A percentile compares a stretch with the other conserved stretches of the same genome.
Evolutionary conservation across 2,329 filamentous ascomycete species (phyloP).

Genomic region (Botrytis galanthina): DNA sequence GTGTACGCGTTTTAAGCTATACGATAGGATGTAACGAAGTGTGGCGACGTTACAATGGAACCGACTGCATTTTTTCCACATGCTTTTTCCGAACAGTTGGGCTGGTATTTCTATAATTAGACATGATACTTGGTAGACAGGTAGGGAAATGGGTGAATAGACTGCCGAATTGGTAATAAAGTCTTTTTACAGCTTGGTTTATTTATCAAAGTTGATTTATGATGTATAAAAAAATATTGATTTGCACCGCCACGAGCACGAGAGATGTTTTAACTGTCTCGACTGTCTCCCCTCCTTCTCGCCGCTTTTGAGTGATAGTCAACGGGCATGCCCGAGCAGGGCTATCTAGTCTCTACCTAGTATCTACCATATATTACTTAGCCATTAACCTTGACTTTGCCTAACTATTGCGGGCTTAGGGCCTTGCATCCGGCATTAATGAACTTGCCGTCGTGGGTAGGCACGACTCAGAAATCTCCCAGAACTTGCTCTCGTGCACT

Average conservation of each 20-base stretch:
- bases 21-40: constrained; percentile 15
- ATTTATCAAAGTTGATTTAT: neutral
- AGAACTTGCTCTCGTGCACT: neutral
- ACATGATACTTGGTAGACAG: neutral
- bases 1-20: constrained; percentile 15
- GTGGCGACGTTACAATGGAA: constrained; percentile 16
- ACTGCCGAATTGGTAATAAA: neutral
- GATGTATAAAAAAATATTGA: neutral
- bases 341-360: neutral
- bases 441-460: neutral
- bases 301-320: constrained; percentile 10
- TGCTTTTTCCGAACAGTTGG: neutral
- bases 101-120: constrained; percentile 18
- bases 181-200: neutral
- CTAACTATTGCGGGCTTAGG: neutral
- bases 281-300: neutral
- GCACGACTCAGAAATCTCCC: constrained; percentile 1
- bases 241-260: constrained; percentile 19
- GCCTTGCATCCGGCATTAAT: neutral
- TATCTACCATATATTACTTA: neutral
- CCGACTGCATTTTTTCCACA: neutral
- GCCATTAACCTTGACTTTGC: neutral
- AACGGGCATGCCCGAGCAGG: constrained; percentile 15
- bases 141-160: neutral
- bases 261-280: neutral